phyloP scores from a whole-genome alignment of 2,329 filamentous ascomycete species.

The Sclerotinia borealis region DNA sequence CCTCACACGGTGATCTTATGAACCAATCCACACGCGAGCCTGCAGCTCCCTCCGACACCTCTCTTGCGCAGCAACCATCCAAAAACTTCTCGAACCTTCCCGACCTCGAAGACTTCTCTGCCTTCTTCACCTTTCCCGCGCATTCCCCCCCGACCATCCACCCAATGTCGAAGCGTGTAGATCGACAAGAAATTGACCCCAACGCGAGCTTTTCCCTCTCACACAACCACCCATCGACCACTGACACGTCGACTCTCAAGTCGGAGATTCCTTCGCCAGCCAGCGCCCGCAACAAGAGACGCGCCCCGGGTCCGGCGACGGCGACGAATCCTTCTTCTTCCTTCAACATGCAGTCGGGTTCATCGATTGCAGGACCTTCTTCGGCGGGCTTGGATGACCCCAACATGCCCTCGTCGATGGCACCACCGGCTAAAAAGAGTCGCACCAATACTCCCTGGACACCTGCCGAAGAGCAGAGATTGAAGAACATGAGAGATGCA shows the following conservation, averaged over 20 bases:
- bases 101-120: conserved; percentile 7
- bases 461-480: conserved; percentile 80
- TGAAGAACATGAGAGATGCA: conserved; percentile 91
- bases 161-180: conserved; percentile 31
- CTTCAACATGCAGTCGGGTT: conserved; percentile 25
- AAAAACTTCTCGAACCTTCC: conserved; percentile 8
- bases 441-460: conserved; percentile 99
- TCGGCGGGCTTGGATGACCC: conserved; percentile 19
- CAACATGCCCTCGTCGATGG: conserved; percentile 34
- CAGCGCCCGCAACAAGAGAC: conserved; percentile 27
- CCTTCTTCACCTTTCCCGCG: conserved; percentile 5
- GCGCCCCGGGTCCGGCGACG: conserved; percentile 17
- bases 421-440: conserved; percentile 75
- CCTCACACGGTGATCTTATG: conserved; percentile 22
- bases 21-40: conserved; percentile 27
- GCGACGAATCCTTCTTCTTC: conserved; percentile 12
- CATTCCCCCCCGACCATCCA: conserved; percentile 14
- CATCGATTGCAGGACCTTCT: conserved; percentile 15
- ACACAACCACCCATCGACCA: conserved; percentile 18
- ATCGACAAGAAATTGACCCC: conserved; percentile 23
- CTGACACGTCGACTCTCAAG: conserved; percentile 22
- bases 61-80: conserved; percentile 18
- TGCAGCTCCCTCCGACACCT: conserved; percentile 15
- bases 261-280: conserved; percentile 14
- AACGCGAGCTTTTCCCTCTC: conserved; percentile 22